Evolutionary conservation across 306 rosid genomes (phyloP).

Genomic region (Vicia faba): DNA sequence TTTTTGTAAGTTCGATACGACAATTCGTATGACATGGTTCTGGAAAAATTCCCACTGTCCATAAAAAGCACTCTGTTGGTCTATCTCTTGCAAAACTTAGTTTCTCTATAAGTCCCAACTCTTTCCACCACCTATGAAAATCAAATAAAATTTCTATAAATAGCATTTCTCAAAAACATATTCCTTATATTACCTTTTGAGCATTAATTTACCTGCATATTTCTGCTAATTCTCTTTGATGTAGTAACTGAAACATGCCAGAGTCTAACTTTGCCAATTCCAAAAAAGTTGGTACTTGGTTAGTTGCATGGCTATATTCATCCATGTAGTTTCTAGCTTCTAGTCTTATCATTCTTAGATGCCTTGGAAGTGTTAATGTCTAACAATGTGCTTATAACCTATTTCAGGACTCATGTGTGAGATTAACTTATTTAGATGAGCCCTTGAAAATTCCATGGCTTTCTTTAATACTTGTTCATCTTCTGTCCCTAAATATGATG

Average conservation of each 20-base stretch:
- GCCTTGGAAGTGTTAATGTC: conserved; percentile 45
- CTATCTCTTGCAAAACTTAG: conserved; percentile 54
- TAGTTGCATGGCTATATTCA: conserved; percentile 31
- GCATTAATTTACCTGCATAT: conserved; percentile 39
- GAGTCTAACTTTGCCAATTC: conserved; percentile 44
- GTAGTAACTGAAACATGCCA: conserved; percentile 37
- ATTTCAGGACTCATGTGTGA: conserved; percentile 28
- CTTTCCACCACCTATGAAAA: conserved; percentile 54
- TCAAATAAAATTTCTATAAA: not conserved
- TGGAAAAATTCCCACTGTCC: conserved; percentile 52
- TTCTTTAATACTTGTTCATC: conserved; percentile 34
- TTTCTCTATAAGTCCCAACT: conserved; percentile 43
- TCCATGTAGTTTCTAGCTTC: conserved; percentile 45
- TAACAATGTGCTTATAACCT: not conserved
- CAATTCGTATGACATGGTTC: conserved; percentile 43
- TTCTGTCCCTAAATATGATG: conserved; percentile 44
- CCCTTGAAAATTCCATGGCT: conserved; percentile 45
- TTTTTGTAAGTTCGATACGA: conserved; percentile 47
- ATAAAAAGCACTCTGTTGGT: conserved; percentile 54
- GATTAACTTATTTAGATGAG: conserved; percentile 27
- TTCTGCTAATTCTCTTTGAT: conserved; percentile 50
- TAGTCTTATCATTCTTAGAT: conserved; percentile 45
- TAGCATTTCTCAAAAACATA: not conserved
- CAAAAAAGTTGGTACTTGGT: conserved; percentile 23
- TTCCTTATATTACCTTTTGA: not conserved